Conservation (phyloP, 108 stramenopile species). For the Nitzschia sp. region DNA sequence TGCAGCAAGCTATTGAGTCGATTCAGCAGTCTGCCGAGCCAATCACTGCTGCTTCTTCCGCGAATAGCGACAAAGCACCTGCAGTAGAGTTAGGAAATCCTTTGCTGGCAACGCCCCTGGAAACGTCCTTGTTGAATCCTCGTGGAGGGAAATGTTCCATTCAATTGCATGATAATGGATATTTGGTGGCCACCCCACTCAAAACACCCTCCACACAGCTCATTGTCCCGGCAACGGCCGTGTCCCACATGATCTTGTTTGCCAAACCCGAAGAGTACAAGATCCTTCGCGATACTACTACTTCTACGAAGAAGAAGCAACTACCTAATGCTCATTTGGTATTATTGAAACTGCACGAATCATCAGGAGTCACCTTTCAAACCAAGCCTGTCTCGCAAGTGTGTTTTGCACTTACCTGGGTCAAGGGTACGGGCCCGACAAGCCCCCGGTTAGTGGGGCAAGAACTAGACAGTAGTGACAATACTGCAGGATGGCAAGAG, state of each 20-base stretch:
- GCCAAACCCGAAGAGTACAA: constrained; percentile 78
- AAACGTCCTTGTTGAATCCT: constrained; percentile 58
- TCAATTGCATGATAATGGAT: constrained; percentile 41
- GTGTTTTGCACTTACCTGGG: constrained; percentile 64
- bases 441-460: constrained; percentile 2
- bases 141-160: constrained; percentile 51
- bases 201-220: constrained; percentile 34
- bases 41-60: not conserved
- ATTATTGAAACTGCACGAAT: constrained; percentile 11
- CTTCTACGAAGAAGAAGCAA: constrained; percentile 9
- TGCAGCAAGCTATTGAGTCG: constrained; percentile 5
- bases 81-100: constrained; percentile 11
- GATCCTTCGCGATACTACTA: constrained; percentile 40
- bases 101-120: constrained; percentile 28
- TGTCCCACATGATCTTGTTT: constrained; percentile 55
- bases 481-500: constrained; percentile 15
- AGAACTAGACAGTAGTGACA: constrained; percentile 13
- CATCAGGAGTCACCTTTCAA: constrained; percentile 33
- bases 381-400: constrained; percentile 49
- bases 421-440: constrained; percentile 11
- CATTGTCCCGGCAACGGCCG: not conserved
- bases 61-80: not conserved
- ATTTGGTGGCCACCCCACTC: constrained; percentile 44
- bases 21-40: not conserved
- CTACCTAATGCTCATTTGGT: constrained; percentile 12